Conservation (phyloP, 164 flowering plant species). For the Kalanchoe fedtschenkoi region DNA sequence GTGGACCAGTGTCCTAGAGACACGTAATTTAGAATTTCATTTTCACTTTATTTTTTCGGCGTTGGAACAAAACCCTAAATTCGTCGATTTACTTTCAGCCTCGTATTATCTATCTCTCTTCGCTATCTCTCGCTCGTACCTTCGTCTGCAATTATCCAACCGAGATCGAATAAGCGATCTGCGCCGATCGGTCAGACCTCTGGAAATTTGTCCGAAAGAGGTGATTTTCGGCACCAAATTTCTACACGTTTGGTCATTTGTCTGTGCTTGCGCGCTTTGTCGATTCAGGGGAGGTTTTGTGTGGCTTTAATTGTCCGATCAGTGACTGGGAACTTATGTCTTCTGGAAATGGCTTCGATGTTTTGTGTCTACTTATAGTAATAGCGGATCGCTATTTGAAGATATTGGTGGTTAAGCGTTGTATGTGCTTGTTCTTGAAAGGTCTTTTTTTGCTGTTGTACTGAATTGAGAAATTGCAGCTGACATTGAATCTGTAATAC, state of each 20-base stretch:
- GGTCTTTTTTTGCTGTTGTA: neutral
- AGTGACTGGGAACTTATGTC: neutral
- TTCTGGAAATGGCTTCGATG: neutral
- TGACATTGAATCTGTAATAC: neutral
- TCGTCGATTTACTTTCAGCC: neutral
- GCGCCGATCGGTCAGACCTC: neutral
- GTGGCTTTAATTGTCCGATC: too few relatives aligned
- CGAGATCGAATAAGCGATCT: neutral
- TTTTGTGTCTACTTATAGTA: neutral
- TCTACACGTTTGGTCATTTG: neutral
- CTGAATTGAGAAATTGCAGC: neutral
- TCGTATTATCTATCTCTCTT: slow-evolving; percentile 1
- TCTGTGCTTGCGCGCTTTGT: neutral
- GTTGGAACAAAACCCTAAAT: slow-evolving; percentile 2
- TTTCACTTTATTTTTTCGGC: neutral
- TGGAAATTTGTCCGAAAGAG: neutral
- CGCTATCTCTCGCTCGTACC: neutral
- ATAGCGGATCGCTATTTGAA: neutral
- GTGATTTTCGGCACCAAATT: neutral
- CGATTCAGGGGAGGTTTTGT: neutral
- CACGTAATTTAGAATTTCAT: neutral
- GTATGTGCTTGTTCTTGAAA: too few relatives aligned
- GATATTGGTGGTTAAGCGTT: neutral
- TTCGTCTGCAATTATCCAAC: slow-evolving; percentile 1
- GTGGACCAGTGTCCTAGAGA: neutral